Evolutionary conservation across 1,284 basidiomycete genomes (phyloP).

Genomic region (Thelephora terrestris): DNA sequence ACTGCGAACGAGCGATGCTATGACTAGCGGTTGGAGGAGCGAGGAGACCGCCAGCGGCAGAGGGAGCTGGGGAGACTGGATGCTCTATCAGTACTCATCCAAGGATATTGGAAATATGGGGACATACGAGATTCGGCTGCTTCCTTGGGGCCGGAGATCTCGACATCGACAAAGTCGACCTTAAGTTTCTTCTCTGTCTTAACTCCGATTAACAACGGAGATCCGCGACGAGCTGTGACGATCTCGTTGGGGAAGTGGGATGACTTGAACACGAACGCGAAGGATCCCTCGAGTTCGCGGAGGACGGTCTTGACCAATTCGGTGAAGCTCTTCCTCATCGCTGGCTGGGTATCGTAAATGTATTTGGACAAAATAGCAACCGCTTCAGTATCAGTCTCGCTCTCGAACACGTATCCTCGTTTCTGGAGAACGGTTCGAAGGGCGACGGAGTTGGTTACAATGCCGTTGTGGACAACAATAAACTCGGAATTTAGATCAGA

Average conservation of each 20-base stretch:
- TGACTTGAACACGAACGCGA: conserved; percentile 99
- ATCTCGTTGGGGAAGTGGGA: conserved; percentile 94
- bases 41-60: conserved; percentile 48
- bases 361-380: conserved; percentile 97
- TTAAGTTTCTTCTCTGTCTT: conserved; percentile 99
- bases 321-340: conserved; percentile 86
- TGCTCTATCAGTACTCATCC: too few species aligned
- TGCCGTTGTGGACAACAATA: conserved; percentile 96
- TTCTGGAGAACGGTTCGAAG: conserved; percentile 92
- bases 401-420: conserved; percentile 90
- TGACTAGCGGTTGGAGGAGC: conserved; percentile 59
- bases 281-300: conserved; percentile 98
- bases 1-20: conserved; percentile 92
- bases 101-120: conserved; percentile 35
- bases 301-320: conserved; percentile 91
- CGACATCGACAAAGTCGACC: conserved; percentile 99
- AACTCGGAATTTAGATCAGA: conserved; percentile 82
- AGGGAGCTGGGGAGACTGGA: conserved; percentile 30
- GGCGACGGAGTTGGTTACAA: conserved; percentile 92
- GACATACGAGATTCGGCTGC: conserved; percentile 36
- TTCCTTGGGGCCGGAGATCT: conserved; percentile 75
- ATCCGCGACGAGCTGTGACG: conserved; percentile 93
- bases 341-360: conserved; percentile 89
- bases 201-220: conserved; percentile 94
- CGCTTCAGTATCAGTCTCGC: conserved; percentile 97